These are phyloP conservation scores for Botrytis cinerea DNA, from an alignment of 2,329 filamentous ascomycete species.

Conservation along the genomic window DNA sequence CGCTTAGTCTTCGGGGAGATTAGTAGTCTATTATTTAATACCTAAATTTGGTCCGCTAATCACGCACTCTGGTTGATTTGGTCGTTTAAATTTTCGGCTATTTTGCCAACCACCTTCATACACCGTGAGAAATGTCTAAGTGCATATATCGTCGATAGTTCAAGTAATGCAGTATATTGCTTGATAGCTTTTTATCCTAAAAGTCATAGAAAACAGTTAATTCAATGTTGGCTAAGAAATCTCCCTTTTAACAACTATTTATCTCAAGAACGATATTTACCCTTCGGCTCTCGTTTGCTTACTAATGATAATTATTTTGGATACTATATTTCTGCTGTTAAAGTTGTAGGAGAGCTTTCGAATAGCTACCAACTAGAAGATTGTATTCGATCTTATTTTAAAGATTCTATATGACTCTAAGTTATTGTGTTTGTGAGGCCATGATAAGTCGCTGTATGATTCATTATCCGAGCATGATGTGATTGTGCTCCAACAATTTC, in stretches of 20 bases:
- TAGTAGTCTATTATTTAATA: accelerated
- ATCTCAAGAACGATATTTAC: not conserved
- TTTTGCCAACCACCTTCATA: not conserved
- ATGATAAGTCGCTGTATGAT: no score
- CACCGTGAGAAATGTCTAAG: not conserved
- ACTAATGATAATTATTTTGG: not conserved
- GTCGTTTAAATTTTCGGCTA: not conserved
- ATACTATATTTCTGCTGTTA: no score
- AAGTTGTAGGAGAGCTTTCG: accelerated
- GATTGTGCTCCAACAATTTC: no score
- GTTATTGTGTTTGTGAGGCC: not conserved
- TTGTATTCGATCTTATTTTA: not conserved
- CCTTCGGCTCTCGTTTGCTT: not conserved
- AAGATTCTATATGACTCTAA: not conserved
- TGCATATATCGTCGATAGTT: not conserved
- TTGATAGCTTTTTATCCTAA: no score
- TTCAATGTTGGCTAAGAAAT: accelerated
- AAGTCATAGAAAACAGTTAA: accelerated
- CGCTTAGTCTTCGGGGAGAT: accelerated
- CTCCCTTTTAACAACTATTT: no score
- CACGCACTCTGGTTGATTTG: not conserved
- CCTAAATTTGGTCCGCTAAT: accelerated
- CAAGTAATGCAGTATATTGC: not conserved
- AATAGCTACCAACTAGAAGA: accelerated
- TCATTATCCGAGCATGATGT: no score